Evolutionary conservation across 345 rosid genomes (phyloP).

Genomic region (Arabidopsis arenosa): DNA sequence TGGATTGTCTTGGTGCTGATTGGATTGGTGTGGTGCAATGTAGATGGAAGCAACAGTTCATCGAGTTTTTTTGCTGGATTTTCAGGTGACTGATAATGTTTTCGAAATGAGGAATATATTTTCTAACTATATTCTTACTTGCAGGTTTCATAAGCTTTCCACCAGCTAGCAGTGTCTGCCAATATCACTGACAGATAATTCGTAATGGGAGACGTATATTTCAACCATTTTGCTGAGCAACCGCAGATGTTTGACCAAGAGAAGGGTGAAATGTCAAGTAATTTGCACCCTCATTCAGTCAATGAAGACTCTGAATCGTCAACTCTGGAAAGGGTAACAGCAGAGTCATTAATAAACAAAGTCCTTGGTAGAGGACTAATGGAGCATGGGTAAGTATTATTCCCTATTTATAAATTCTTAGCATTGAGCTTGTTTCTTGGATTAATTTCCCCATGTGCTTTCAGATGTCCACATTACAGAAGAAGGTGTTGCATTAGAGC

Average conservation of each 20-base stretch:
- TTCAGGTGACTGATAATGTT: constrained; percentile 53
- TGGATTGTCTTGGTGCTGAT: constrained; percentile 70
- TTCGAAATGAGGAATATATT: constrained; percentile 37
- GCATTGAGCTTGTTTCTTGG: not conserved
- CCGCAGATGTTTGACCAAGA: constrained; percentile 31
- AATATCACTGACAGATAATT: constrained; percentile 37
- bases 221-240: constrained; percentile 34
- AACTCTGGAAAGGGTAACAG: constrained; percentile 31
- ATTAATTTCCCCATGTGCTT: constrained; percentile 23
- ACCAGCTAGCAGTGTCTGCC: constrained; percentile 49
- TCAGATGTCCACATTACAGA: constrained; percentile 75
- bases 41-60: constrained; percentile 71
- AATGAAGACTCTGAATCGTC: constrained; percentile 36
- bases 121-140: constrained; percentile 53
- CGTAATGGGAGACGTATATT: constrained; percentile 51
- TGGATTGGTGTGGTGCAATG: constrained; percentile 62
- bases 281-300: constrained; percentile 26
- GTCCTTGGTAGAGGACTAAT: constrained; percentile 56
- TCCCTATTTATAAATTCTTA: not conserved
- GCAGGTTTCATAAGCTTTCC: constrained; percentile 63
- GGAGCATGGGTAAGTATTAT: constrained; percentile 68
- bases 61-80: constrained; percentile 69
- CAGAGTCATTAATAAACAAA: constrained; percentile 33
- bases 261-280: constrained; percentile 27
- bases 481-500: constrained; percentile 81